Evolutionary conservation across 345 rosid genomes (phyloP).

Genomic region (Ceriops zippeliana): DNA sequence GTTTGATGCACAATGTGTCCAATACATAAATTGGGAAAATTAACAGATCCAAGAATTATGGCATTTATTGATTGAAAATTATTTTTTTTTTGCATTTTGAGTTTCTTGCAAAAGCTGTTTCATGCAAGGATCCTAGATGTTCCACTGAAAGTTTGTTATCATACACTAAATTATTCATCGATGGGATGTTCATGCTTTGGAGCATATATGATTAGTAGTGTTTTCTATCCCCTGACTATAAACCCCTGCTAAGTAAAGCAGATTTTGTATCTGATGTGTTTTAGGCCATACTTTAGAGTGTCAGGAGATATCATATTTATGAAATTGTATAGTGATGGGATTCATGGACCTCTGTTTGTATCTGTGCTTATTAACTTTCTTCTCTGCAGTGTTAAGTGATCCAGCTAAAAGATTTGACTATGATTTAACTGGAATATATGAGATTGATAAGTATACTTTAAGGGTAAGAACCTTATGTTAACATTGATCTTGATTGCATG

Average conservation of each 20-base stretch:
- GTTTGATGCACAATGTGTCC: background rate
- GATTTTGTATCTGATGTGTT: background rate
- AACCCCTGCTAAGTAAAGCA: background rate
- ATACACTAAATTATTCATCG: too few relatives aligned
- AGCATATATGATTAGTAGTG: too few relatives aligned
- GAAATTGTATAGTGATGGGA: background rate
- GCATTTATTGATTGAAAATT: too few relatives aligned
- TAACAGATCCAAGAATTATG: background rate
- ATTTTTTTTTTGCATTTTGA: too few relatives aligned
- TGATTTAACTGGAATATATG: constrained; percentile 71
- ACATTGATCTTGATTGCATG: background rate
- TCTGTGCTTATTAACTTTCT: constrained; percentile 9
- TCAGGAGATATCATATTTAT: background rate
- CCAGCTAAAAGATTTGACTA: constrained; percentile 72
- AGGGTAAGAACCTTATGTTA: constrained; percentile 44
- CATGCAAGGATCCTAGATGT: too few relatives aligned
- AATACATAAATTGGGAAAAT: background rate
- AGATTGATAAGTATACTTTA: constrained; percentile 71
- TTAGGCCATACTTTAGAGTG: background rate
- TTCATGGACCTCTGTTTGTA: constrained; percentile 2
- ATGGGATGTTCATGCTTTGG: too few relatives aligned
- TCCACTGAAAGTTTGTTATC: too few relatives aligned
- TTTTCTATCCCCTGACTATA: background rate
- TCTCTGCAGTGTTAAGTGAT: constrained; percentile 63
- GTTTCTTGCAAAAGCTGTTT: too few relatives aligned